phyloP scores from a whole-genome alignment of 805 yeast genomes.

The Cephaloascus fragrans region DNA sequence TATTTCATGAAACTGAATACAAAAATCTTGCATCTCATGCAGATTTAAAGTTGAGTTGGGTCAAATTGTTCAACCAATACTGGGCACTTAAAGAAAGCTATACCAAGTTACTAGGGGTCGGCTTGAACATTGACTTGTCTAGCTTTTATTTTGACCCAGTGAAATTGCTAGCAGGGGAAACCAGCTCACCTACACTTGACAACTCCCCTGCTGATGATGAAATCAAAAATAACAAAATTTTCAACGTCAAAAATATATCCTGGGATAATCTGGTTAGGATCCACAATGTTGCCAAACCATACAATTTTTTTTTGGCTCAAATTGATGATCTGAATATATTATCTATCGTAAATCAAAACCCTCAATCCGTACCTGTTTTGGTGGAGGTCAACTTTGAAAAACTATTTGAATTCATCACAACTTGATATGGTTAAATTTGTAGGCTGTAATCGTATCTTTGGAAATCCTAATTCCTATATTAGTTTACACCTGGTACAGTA shows the following conservation, averaged over 20 bases:
- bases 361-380: background rate
- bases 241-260: background rate
- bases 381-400: slow-evolving; percentile 2
- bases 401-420: background rate
- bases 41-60: background rate
- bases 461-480: too few relatives aligned
- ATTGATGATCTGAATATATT: background rate
- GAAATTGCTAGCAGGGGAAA: too few relatives aligned
- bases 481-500: too few relatives aligned
- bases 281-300: background rate
- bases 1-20: background rate
- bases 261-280: background rate
- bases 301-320: background rate
- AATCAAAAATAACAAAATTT: background rate
- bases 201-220: background rate
- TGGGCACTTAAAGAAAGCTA: slow-evolving; percentile 1
- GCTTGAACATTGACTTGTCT: slow-evolving; percentile 7
- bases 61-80: background rate
- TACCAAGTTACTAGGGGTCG: slow-evolving; percentile 1
- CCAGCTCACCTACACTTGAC: too few relatives aligned
- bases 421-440: background rate
- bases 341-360: background rate
- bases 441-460: too few relatives aligned
- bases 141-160: slow-evolving; percentile 3
- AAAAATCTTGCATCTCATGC: background rate